Base-by-base conservation (phyloP, 106 monocot genomes). In the Cymbidium sinense region DNA sequence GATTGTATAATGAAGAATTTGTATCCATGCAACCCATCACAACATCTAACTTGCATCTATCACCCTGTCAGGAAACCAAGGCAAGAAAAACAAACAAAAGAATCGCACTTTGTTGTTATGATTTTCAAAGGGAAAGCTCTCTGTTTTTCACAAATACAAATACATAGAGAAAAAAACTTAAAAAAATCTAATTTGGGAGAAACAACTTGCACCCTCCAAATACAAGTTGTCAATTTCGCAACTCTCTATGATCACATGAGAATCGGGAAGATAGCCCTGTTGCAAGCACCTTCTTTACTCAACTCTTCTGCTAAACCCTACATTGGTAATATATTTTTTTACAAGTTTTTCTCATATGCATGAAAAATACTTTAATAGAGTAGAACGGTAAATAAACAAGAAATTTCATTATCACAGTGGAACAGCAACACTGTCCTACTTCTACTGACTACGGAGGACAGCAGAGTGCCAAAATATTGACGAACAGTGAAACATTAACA, bases 241-340 rank as follows among this genome's bases (percentile, higher is more conserved):
- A n/a, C 96, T 87, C 33, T 86, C 77, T 20, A 91, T 70, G 65
- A 89, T 76, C n/a, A 86, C 80, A 67, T 93, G 80, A 5, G 91
- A 86, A 80, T 96, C 96, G 17, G 89, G 96, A 83, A 96, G 47
- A 93, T 91, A 18, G 93, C 95, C 79, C 79, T 84, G 11, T 90
- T 87, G 73, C 95, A 96, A 5, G 93, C 93, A 73, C 96, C 93
- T 35, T 93, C 91, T 70, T 64, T 74, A 33, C 82, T 85, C 80
- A 96, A 83, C 71, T 96, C 93, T 82, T 89, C 85, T 8, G 91
- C 86, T 77, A 96, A 78, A 74, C 89, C 96, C 96, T 96, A 37
- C 41, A 83, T 27, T 34, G 27, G 61, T 61, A 61, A 61, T 61
- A 25, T 25, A 5, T 61, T 6, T 27, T 27, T 61, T 61, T 52